Evolutionary conservation across 495 filamentous ascomycete species (phyloP), one percentile per base, ranked within the genome.

Genomic region (Penicillium canariense): DNA sequence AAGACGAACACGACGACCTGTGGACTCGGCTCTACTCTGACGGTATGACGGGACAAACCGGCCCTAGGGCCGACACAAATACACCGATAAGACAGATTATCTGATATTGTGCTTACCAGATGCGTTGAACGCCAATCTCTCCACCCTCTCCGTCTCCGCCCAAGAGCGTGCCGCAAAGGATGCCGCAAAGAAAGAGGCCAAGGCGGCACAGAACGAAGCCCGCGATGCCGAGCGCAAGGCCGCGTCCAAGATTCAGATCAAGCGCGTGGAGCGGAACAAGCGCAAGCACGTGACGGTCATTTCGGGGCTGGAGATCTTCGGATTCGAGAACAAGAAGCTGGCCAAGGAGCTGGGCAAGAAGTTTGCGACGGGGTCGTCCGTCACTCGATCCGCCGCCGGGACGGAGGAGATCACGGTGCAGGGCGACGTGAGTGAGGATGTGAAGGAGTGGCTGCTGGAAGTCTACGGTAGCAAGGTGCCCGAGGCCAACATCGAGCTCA

Each of bases 361-460:
- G 48, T 75, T 99, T 67, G 95, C 95, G 15, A 97, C 94, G 1
- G 94, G 94, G 0, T 85, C 84, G n/a, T 89, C 84, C 12, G 92
- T 97, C 36, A 97, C 93, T 14, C 94, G 96, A 74, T 80, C 86
- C 7, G 82, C 90, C 20, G 86, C 83, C 42, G 93, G 91, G 2
- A 86, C 86, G 10, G 94, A 97, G 71, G 94, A 97, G 77, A 97
- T 99, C 67, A 93, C 96, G 28, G 91, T 99, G 35, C 94, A 99
- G 71, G 94, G 94, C 12, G 94, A 99, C 73, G 84, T 97, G 59
- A 95, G 91, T 69, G 91, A 91, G 66, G 94, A 97, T 69, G 87
- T 99, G 50, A 82, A 87, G 60, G 95, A 97, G 59, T 97, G 89
- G 76, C 68, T 99, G 53, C 68, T 87, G 56, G 92, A 97, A 67